Evolutionary conservation across 768 basidiomycete genomes (phyloP), one percentile per base, ranked within the genome.

Genomic region (Hemileccinum impolitum): DNA sequence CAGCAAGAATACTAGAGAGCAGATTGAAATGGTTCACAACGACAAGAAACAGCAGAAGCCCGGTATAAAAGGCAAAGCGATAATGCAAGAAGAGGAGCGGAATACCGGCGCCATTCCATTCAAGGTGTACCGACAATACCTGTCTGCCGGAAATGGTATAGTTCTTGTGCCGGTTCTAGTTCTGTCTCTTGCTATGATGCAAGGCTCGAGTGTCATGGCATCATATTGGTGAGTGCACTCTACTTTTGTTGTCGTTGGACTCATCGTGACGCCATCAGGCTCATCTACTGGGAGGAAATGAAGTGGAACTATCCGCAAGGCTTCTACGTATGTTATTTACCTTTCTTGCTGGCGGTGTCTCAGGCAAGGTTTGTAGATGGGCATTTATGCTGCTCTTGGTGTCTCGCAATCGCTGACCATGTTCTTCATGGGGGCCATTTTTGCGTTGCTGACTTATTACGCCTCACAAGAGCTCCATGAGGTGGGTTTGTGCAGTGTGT

Each of bases 31-130:
- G 25, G 65, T 57, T 9, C 67, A 48, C 8, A 62, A 65, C 15
- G 66, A 72, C 32, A 67, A 75, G 50, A 67, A 73, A 39, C 62
- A 62, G 14, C 61, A 64, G 45, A 64, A 67, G 48, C 58, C 64
- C 37, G 51, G 54, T 32, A 67, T 61, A 60, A 72, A 67, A 31
- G 79, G 79, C 6, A 73, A 75, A 18, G 72, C 70, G 11, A 70
- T 93, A 37, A 94, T 94, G 89, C 88, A 92, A 59, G 73, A 70
- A 21, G 93, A 94, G 66, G 90, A 94, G 63, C 75, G 91, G 15
- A 87, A 86, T 55, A 83, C 80, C 0, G 93, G 91, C 4, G 79
- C 87, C 0, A 55, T 67, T 21, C 37, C 52, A 23, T 41, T 36
- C 26, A 40, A 35, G 47, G 72, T 77, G 25, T 77, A 72, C 47